phyloP scores from a whole-genome alignment of 2,329 filamentous ascomycete genomes.

The Fusarium foetens region DNA sequence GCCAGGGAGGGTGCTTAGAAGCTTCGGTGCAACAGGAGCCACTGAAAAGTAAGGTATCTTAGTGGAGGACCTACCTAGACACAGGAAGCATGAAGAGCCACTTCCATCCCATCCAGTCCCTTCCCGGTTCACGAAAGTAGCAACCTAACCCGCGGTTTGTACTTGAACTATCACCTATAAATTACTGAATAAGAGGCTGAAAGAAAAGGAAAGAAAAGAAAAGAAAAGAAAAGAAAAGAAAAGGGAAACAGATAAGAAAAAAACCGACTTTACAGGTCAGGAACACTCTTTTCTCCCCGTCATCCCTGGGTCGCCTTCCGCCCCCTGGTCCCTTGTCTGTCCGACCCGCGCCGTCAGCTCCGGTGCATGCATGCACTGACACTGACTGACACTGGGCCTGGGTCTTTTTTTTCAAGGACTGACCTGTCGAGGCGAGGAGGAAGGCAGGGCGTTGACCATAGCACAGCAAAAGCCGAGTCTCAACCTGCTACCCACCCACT shows the following conservation, averaged over 20 bases:
- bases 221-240: neutral
- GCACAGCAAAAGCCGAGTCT: slow-evolving; percentile 30
- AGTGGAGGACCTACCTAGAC: neutral
- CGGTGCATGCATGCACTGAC: slow-evolving; percentile 34
- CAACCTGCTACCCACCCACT: slow-evolving; percentile 39
- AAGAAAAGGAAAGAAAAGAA: neutral
- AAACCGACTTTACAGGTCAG: neutral
- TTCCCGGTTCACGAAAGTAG: neutral
- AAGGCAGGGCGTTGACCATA: slow-evolving; percentile 22
- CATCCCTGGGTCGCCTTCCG: slow-evolving; percentile 8
- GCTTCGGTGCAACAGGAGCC: slow-evolving; percentile 13
- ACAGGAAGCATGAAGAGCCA: neutral
- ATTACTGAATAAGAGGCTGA: neutral
- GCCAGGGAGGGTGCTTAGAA: slow-evolving; percentile 3
- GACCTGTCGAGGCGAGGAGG: slow-evolving; percentile 14
- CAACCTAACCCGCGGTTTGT: neutral
- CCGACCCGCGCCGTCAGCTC: slow-evolving; percentile 40
- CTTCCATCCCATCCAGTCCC: neutral
- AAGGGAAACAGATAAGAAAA: neutral
- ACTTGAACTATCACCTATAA: slow-evolving; percentile 9
- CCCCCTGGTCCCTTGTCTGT: slow-evolving; percentile 36
- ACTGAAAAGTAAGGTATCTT: neutral
- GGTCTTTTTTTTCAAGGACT: slow-evolving; percentile 21
- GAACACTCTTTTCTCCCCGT: slow-evolving; percentile 6
- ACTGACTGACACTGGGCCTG: slow-evolving; percentile 26